These are phyloP conservation scores for Debaryomyces subglobosus DNA, from an alignment of 1,139 yeast species.

Conservation along the genomic window DNA sequence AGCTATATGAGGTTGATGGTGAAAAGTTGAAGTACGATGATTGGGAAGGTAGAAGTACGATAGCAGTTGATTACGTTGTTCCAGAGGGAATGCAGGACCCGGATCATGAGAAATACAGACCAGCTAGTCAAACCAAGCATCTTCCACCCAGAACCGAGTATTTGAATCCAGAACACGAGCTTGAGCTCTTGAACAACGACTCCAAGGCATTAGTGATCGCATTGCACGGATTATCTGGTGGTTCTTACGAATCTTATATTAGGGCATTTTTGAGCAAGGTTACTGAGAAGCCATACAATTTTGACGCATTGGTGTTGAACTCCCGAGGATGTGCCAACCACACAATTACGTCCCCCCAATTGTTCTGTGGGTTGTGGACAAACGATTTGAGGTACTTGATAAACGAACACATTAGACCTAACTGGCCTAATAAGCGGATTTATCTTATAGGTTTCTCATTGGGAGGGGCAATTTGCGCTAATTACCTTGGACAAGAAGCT, in stretches of 20 bases:
- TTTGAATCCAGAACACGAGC: constrained; percentile 38
- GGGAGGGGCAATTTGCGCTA: constrained; percentile 59
- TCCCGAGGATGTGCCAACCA: constrained; percentile 66
- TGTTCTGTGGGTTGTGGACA: constrained; percentile 65
- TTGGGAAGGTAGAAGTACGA: constrained; percentile 45
- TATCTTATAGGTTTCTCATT: constrained; percentile 58
- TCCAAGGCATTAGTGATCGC: constrained; percentile 55
- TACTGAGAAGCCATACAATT: constrained; percentile 34
- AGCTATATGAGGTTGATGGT: constrained; percentile 31
- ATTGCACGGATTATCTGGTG: constrained; percentile 65
- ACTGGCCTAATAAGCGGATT: constrained; percentile 54
- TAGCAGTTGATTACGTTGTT: constrained; percentile 47
- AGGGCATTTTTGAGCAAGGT: constrained; percentile 45
- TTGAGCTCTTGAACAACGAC: constrained; percentile 33
- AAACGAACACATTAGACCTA: constrained; percentile 44
- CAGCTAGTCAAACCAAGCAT: constrained; percentile 36
- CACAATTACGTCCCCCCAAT: constrained; percentile 57
- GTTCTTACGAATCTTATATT: constrained; percentile 61
- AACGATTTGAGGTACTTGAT: constrained; percentile 59
- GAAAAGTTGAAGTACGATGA: constrained; percentile 40
- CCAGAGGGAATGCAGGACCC: constrained; percentile 21
- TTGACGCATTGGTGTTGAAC: constrained; percentile 59
- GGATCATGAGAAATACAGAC: constrained; percentile 32
- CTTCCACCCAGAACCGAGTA: constrained; percentile 50
- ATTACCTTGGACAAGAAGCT: constrained; percentile 58